Conservation (phyloP, 148 eudicot genomes). For the Silene uniflora region DNA sequence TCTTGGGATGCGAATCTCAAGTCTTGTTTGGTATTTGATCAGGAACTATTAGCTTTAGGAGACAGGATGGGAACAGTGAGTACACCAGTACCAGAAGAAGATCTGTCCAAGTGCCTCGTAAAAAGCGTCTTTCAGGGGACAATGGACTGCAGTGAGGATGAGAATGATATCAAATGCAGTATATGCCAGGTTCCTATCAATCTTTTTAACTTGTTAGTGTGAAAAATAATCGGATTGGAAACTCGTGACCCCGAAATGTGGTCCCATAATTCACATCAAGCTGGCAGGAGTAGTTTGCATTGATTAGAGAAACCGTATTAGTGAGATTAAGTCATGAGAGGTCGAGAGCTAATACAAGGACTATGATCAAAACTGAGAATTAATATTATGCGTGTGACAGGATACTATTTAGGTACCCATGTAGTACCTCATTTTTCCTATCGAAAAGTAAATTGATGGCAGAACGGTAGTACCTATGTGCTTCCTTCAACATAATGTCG, state of each 20-base stretch:
- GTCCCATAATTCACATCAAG: neutral
- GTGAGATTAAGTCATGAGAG: too few relatives aligned
- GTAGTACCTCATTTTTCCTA: too few relatives aligned
- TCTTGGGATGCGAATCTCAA: neutral
- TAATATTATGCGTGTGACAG: too few relatives aligned
- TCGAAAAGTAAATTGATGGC: too few relatives aligned
- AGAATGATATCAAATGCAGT: slow-evolving; percentile 68
- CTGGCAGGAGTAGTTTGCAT: neutral
- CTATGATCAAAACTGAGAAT: too few relatives aligned
- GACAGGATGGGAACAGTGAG: slow-evolving; percentile 93
- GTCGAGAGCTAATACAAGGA: too few relatives aligned
- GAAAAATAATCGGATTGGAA: neutral
- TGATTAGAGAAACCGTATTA: too few relatives aligned
- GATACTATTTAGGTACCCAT: too few relatives aligned
- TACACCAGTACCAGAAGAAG: slow-evolving; percentile 78
- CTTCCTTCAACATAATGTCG: too few relatives aligned
- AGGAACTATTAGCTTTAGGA: slow-evolving; percentile 91
- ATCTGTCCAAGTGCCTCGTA: slow-evolving; percentile 51
- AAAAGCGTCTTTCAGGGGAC: slow-evolving; percentile 43
- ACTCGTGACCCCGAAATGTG: neutral
- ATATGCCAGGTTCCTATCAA: slow-evolving; percentile 72
- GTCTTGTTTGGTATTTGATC: slow-evolving; percentile 8
- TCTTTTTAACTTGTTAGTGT: neutral
- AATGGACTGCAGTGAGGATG: slow-evolving; percentile 25
- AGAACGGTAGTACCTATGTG: too few relatives aligned